These are phyloP conservation scores for Akanthomyces uredinophilus DNA, from an alignment of 2,329 filamentous ascomycete genomes.

Conservation along the genomic window DNA sequence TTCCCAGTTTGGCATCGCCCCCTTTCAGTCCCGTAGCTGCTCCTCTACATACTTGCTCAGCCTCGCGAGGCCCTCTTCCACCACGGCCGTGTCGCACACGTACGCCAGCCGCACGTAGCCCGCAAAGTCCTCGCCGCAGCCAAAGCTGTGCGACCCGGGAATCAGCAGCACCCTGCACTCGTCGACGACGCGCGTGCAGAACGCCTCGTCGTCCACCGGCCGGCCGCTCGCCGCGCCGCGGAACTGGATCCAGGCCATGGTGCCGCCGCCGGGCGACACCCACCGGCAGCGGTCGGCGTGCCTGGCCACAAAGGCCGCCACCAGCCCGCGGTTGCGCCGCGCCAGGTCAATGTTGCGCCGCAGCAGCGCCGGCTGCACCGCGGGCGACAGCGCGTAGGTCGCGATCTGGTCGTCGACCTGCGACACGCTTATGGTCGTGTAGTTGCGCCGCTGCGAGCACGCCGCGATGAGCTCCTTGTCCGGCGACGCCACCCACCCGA, in stretches of 20 bases:
- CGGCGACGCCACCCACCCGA: slow-evolving; percentile 76
- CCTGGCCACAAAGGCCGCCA: slow-evolving; percentile 63
- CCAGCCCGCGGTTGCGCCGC: slow-evolving; percentile 58
- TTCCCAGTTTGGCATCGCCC: not conserved
- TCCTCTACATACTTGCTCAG: slow-evolving; percentile 36
- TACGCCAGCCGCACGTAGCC: slow-evolving; percentile 77
- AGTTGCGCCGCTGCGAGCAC: slow-evolving; percentile 64
- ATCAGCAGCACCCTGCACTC: slow-evolving; percentile 69
- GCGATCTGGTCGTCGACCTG: slow-evolving; percentile 71
- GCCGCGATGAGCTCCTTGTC: slow-evolving; percentile 56
- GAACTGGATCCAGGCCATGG: slow-evolving; percentile 73
- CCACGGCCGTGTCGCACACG: slow-evolving; percentile 63
- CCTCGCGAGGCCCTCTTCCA: slow-evolving; percentile 58
- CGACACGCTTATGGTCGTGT: slow-evolving; percentile 70
- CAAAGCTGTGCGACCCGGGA: slow-evolving; percentile 71
- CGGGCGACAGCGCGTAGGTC: slow-evolving; percentile 60
- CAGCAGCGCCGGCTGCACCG: slow-evolving; percentile 37
- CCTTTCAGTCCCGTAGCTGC: not conserved
- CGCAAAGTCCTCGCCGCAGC: slow-evolving; percentile 57
- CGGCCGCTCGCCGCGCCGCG: slow-evolving; percentile 43
- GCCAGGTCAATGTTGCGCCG: slow-evolving; percentile 47
- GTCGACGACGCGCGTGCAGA: slow-evolving; percentile 64
- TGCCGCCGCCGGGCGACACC: slow-evolving; percentile 72
- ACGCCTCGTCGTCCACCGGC: slow-evolving; percentile 64
- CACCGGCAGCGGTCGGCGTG: slow-evolving; percentile 62